Percentiles rank a stretch among this genome's conserved stretches.
phyloP scores from a whole-genome alignment of 805 yeast species.

The Wickerhamiella brachini region DNA sequence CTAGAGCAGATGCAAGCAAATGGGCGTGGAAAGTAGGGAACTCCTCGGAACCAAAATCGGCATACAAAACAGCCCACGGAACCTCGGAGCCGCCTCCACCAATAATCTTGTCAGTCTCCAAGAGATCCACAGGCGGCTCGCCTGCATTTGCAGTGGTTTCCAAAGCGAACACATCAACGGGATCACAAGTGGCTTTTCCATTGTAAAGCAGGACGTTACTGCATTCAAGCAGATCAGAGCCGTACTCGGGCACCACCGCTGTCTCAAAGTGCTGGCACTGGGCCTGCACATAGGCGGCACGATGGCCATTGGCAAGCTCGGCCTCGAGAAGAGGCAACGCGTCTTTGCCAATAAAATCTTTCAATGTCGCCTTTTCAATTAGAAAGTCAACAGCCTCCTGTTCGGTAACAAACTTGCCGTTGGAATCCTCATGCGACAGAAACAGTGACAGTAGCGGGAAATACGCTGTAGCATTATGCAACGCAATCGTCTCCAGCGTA shows the following conservation, averaged over 20 bases:
- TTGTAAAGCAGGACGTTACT: slow-evolving; percentile 40
- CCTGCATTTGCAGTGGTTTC: slow-evolving; percentile 32
- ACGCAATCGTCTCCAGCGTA: slow-evolving; percentile 22
- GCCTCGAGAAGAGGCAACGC: slow-evolving; percentile 25
- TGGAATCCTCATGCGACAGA: slow-evolving; percentile 10
- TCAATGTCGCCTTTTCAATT: slow-evolving; percentile 11
- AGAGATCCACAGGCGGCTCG: slow-evolving; percentile 7
- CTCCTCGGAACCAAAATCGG: slow-evolving; percentile 37
- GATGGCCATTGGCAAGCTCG: slow-evolving; percentile 33
- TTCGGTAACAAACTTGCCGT: slow-evolving; percentile 7
- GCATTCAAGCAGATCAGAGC: slow-evolving; percentile 26
- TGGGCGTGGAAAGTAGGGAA: slow-evolving; percentile 47
- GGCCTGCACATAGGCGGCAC: slow-evolving; percentile 51
- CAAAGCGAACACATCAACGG: slow-evolving; percentile 68
- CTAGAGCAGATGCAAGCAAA: slow-evolving; percentile 42
- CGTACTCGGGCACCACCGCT: slow-evolving; percentile 22
- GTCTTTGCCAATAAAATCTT: slow-evolving; percentile 10
- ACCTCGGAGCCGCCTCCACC: slow-evolving; percentile 31
- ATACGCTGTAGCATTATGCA: slow-evolving; percentile 21
- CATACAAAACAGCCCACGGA: slow-evolving; percentile 55
- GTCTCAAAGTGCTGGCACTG: slow-evolving; percentile 41
- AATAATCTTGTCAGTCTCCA: slow-evolving; percentile 48
- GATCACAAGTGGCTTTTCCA: slow-evolving; percentile 43
- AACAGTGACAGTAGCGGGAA: slow-evolving; percentile 23
- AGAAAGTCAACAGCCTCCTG: slow-evolving; percentile 11